Evolutionary conservation across 331 rosid genomes (phyloP), one percentile per base, ranked within the genome.

Genomic region (Arachis monticola): DNA sequence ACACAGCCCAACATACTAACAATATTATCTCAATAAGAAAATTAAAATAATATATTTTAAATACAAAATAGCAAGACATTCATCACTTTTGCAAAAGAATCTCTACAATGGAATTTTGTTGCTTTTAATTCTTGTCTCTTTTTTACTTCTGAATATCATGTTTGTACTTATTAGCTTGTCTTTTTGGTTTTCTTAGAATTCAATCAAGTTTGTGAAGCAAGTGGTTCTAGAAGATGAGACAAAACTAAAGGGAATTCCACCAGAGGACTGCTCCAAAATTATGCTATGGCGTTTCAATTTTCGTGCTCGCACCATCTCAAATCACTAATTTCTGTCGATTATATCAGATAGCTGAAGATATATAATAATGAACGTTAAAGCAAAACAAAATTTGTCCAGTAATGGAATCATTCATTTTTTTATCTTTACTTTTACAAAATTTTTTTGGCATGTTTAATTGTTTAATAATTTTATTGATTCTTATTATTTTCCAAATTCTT

Each of bases 171-270:
- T 46, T 46, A 56, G 7, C 3, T 75, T 64, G 2, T 31, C 10
- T 71, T 80, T 41, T 63, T 67, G 66, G 60, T 65, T 64, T 35
- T 71, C 17, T 27, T 31, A 94, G 99, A 86, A 90, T 74, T 85
- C 99, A 5, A 88, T 94, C 67, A 88, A 90, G 81, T 94, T 94
- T 59, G 96, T 94, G 71, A 94, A 92, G 83, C 91, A 92, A 94
- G 99, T 89, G 42, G 93, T 92, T 61, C 90, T 92, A 83, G 97
- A 94, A 87, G 97, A 94, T 56, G 99, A 94, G 69, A 71, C 90
- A 5, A 89, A 89, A 60, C 69, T 94, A 22, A 90, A 87, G 74
- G 99, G 97, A 59, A 86, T 91, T 82, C 99, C 99, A 73, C 79
- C 92, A 70, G 81, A 88, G 6, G 92, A 84, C 6, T 94, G 99